Evolutionary conservation across 805 yeast species (phyloP), one percentile per base, ranked within the genome.

Genomic region (Peterozyma xylosa): DNA sequence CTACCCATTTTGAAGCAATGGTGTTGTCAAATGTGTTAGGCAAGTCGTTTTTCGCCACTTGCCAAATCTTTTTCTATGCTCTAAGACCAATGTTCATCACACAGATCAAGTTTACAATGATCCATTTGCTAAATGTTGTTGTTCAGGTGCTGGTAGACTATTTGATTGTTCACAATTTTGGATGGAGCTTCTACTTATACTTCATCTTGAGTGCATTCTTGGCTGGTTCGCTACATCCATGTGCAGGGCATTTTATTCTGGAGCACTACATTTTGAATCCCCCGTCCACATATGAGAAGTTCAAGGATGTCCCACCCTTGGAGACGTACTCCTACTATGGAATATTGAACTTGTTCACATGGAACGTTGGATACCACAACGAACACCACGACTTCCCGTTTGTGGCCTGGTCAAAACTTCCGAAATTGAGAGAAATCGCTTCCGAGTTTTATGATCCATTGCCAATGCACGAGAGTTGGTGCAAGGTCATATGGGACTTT

Each of bases 311-410:
- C 2, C 80, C 84, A 14, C 90, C 91, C 0, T 66, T 76, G 9
- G 97, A 89, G 58, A 89, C 97, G 0, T 89, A 81, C 57, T 84
- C 95, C 7, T 89, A 89, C 64, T 89, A 89, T 55, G 97, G 97
- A 0, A 64, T 77, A 21, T 70, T 89, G 51, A 89, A 89, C 57
- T 47, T 71, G 35, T 64, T 90, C 50, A 86, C 93, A 1, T 89
- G 95, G 91, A 89, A 89, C 54, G 96, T 88, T 9, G 97, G 97
- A 2, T 79, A 86, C 58, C 97, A 89, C 62, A 88, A 86, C 55
- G 97, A 89, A 62, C 97, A 89, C 62, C 97, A 89, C 58, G 97
- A 89, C 64, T 89, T 89, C 71, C 97, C 97, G 1, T 89, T 81
- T 59, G 74, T 89, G 53, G 91, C 96, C 1, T 89, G 97, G 97